A percentile compares a stretch with the other conserved stretches of the same genome.
These are phyloP conservation scores for Ambrosia artemisiifolia DNA, from an alignment of 129 eudicot genomes.

Conservation along the genomic window DNA sequence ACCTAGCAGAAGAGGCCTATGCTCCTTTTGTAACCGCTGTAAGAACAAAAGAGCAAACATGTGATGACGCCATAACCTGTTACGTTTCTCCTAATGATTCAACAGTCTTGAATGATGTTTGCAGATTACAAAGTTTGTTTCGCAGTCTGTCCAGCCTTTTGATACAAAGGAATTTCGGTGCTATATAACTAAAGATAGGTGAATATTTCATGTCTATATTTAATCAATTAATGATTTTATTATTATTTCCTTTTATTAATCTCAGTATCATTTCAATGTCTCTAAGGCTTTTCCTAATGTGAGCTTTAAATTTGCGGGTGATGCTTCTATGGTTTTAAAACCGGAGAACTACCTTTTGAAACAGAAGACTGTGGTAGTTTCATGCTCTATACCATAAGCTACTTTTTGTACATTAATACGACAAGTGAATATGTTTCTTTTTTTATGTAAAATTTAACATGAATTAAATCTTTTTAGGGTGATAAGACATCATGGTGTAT, in stretches of 20 bases:
- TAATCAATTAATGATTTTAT: slow-evolving; percentile 20
- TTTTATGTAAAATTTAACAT: slow-evolving; percentile 7
- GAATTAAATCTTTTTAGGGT: slow-evolving; percentile 42
- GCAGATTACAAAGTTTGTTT: slow-evolving; percentile 65
- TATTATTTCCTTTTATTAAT: background rate
- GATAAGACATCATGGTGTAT: slow-evolving; percentile 87
- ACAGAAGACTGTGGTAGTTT: slow-evolving; percentile 69
- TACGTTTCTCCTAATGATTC: background rate
- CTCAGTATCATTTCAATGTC: slow-evolving; percentile 46
- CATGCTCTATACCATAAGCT: background rate
- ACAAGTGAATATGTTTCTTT: background rate
- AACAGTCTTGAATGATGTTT: slow-evolving; percentile 16
- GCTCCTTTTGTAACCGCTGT: slow-evolving; percentile 72
- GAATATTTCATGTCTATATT: background rate
- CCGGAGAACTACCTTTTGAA: slow-evolving; percentile 81
- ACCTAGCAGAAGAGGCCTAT: slow-evolving; percentile 83
- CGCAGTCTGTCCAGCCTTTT: slow-evolving; percentile 60
- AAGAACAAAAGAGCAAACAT: slow-evolving; percentile 27
- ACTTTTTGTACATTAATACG: background rate
- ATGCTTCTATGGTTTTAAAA: slow-evolving; percentile 72
- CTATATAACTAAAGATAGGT: slow-evolving; percentile 67
- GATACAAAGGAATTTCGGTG: slow-evolving; percentile 68
- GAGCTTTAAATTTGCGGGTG: slow-evolving; percentile 78
- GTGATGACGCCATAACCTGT: slow-evolving; percentile 1
- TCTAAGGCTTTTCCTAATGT: slow-evolving; percentile 66